Conservation (phyloP, 768 basidiomycete genomes). For the Gymnopilus dilepis region DNA sequence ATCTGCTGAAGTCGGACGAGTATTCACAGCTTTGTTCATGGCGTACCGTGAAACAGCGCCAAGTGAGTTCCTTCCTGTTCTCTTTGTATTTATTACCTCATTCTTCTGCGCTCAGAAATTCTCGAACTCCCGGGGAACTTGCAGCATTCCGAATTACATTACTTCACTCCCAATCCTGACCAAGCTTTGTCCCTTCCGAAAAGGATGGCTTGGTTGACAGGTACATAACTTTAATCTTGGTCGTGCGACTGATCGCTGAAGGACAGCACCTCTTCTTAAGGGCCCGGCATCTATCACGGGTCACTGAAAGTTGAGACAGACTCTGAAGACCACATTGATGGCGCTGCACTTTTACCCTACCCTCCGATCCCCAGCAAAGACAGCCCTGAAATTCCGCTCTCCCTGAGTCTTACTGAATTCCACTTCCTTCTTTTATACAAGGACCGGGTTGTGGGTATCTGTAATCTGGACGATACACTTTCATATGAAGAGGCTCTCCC, state of each 20-base stretch:
- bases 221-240: conserved; percentile 43
- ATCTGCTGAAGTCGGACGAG: conserved; percentile 74
- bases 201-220: conserved; percentile 90
- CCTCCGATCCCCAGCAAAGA: conserved; percentile 45
- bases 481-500: conserved; percentile 86
- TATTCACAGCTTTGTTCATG: conserved; percentile 78
- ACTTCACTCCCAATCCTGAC: conserved; percentile 74
- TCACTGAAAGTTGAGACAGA: conserved; percentile 70
- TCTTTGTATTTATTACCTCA: conserved; percentile 19
- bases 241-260: not conserved
- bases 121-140: conserved; percentile 86
- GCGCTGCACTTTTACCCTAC: conserved; percentile 81
- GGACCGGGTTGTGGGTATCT: conserved; percentile 79
- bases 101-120: conserved; percentile 62
- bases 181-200: conserved; percentile 74
- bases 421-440: conserved; percentile 89
- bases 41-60: conserved; percentile 78
- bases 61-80: conserved; percentile 51
- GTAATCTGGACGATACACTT: conserved; percentile 77
- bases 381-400: conserved; percentile 60
- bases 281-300: conserved; percentile 89
- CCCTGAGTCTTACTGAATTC: conserved; percentile 87
- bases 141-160: conserved; percentile 78
- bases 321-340: conserved; percentile 78
- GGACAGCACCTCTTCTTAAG: conserved; percentile 40